Base-by-base conservation (phyloP, 345 rosid species). In the Citropsis articulata region DNA sequence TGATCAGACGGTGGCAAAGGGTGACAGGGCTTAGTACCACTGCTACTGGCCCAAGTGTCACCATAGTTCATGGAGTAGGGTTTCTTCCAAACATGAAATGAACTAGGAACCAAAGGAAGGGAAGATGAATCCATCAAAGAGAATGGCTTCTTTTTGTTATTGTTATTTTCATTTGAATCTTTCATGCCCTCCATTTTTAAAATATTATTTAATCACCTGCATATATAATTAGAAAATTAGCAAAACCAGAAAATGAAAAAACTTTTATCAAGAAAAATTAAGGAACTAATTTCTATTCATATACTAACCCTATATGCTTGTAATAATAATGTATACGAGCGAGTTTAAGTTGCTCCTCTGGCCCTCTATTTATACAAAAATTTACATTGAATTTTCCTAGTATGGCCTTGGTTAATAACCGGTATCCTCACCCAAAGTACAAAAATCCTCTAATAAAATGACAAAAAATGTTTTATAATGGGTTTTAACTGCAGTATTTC, bases 41-140 rank as follows among this genome's bases (percentile, higher is more conserved):
- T 81, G 74, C 59, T 67, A 6, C 42, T 31, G 40, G 31, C 57
- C 9, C 75, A 59, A 12, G 2, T 69, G 35, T n/a, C 67, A 53
- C 12, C 60, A 21, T 31, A 19, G 60, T 25, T 48, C 84, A 63
- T 36, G 68, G 30, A 57, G 62, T 28, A 24, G 64, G 83, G 81
- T 50, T 73, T 81, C 31, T 38, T 68, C 77, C 62, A 61, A 2
- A 2, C 79, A 14, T 74, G 83, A 71, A 57, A 63, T 35, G 82
- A 30, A 28, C 7, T 13, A 1, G 79, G 50, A 3, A 62, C 69
- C 24, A 48, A 35, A 72, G 83, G 71, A 24, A 36, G 9, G n/a
- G 22, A 53, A 53, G 57, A 53, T 53, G 57, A 53, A 53, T 53
- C 57, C 57, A 53, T 53, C 57, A 18, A 53, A 53, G 57, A 53